Conservation (phyloP, 1,139 yeast genomes). For the Torulaspora pretoriensis region DNA sequence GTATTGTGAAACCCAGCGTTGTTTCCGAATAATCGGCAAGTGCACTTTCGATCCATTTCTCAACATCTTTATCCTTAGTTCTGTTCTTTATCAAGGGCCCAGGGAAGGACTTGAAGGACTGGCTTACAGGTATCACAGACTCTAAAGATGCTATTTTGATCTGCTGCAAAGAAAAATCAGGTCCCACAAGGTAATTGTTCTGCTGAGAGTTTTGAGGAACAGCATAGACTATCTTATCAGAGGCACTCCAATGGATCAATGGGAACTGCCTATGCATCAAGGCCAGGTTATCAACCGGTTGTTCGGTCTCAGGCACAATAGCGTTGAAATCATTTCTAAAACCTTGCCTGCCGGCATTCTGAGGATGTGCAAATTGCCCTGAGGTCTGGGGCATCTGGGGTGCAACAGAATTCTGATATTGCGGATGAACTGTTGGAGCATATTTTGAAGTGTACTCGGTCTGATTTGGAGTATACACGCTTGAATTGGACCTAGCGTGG, state of each 20-base stretch:
- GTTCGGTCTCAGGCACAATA: constrained; percentile 1
- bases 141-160: constrained; percentile 38
- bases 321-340: neutral
- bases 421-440: constrained; percentile 42
- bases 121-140: constrained; percentile 32
- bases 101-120: constrained; percentile 37
- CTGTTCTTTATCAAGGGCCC: constrained; percentile 32
- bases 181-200: constrained; percentile 17
- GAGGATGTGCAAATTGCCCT: constrained; percentile 1
- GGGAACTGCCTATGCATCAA: constrained; percentile 63
- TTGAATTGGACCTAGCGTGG: constrained; percentile 34
- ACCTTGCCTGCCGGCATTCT: neutral
- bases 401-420: constrained; percentile 24
- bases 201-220: constrained; percentile 39
- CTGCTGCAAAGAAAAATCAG: constrained; percentile 22
- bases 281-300: constrained; percentile 25
- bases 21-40: constrained; percentile 11
- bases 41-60: constrained; percentile 30
- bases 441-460: constrained; percentile 35
- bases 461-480: constrained; percentile 34
- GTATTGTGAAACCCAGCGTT: constrained; percentile 17
- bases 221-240: constrained; percentile 44
- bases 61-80: constrained; percentile 29
- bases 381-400: constrained; percentile 17
- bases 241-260: constrained; percentile 64